A percentile compares a stretch with the other conserved stretches of the same genome.
These are phyloP conservation scores for Chlorella sp. DNA, from an alignment of 139 green algal species.

Conservation along the genomic window DNA sequence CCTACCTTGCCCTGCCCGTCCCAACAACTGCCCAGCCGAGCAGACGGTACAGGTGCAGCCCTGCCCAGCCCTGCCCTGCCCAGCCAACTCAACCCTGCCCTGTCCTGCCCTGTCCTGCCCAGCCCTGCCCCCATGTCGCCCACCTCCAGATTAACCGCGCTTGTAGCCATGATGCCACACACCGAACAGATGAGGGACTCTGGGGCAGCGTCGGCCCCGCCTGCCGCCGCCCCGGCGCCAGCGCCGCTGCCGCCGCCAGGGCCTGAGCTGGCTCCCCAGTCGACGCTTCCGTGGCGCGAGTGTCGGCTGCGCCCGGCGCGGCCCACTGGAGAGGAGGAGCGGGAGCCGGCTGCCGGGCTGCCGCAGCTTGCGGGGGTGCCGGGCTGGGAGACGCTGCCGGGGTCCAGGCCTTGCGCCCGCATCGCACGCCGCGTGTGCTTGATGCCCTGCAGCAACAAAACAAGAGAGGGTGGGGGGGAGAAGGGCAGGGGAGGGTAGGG, in stretches of 20 bases:
- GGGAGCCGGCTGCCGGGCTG: background rate
- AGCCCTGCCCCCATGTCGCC: too few relatives aligned
- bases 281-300: background rate
- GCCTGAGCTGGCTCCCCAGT: background rate
- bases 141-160: constrained; percentile 56
- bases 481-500: too few relatives aligned
- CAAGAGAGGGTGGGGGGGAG: background rate
- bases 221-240: background rate
- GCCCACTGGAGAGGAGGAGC: background rate
- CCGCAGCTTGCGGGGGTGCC: constrained; percentile 12
- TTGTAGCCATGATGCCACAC: constrained; percentile 67
- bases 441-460: constrained; percentile 4
- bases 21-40: too few relatives aligned
- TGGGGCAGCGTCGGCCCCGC: background rate
- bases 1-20: too few relatives aligned
- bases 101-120: too few relatives aligned
- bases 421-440: constrained; percentile 29
- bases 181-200: constrained; percentile 52
- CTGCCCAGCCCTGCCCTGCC: too few relatives aligned
- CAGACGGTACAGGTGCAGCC: too few relatives aligned
- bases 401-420: constrained; percentile 22
- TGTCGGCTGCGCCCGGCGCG: background rate
- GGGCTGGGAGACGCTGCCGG: constrained; percentile 16
- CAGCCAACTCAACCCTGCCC: too few relatives aligned
- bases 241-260: background rate